These are phyloP conservation scores for Coemansia sp. DNA, from an alignment of 192 early-diverging fungal genomes.

Conservation along the genomic window DNA sequence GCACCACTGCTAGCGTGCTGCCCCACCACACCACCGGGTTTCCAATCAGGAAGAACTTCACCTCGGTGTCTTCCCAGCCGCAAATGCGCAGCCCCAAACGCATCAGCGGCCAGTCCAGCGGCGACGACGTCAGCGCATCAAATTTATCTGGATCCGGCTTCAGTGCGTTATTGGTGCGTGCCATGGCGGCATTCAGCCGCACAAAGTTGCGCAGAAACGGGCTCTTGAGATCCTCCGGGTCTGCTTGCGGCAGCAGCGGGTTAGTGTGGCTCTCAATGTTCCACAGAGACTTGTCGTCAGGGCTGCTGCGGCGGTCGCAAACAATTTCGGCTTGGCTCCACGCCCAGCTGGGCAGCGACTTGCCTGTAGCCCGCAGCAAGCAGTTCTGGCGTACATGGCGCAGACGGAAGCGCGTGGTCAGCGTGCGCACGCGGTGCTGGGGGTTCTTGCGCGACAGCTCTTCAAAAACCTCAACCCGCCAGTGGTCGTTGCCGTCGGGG, in stretches of 20 bases:
- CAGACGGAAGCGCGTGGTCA: conserved; percentile 81
- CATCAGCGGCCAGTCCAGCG: conserved; percentile 87
- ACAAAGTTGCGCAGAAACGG: conserved; percentile 81
- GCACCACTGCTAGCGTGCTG: conserved; percentile 47
- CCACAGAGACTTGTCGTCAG: conserved; percentile 79
- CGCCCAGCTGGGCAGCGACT: conserved; percentile 92
- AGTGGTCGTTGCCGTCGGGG: conserved; percentile 86
- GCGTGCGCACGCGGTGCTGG: conserved; percentile 60
- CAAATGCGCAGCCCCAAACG: conserved; percentile 90
- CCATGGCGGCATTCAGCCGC: conserved; percentile 93
- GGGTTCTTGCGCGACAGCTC: conserved; percentile 51
- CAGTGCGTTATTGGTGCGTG: conserved; percentile 93
- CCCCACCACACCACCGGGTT: conserved; percentile 94
- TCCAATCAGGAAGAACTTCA: conserved; percentile 94
- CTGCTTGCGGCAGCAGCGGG: conserved; percentile 69
- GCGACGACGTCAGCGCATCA: conserved; percentile 57
- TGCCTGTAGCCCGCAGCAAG: conserved; percentile 69
- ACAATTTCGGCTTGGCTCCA: conserved; percentile 90
- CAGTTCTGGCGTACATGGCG: conserved; percentile 72
- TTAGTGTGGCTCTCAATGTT: conserved; percentile 90
- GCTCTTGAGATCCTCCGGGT: conserved; percentile 61
- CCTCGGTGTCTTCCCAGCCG: conserved; percentile 76
- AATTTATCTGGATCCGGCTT: conserved; percentile 90
- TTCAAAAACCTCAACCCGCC: conserved; percentile 81
- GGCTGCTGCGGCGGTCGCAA: conserved; percentile 70